A percentile compares a stretch with the other conserved stretches of the same genome.
phyloP scores from a whole-genome alignment of 148 eudicot genomes.

The Diospyros lotus region DNA sequence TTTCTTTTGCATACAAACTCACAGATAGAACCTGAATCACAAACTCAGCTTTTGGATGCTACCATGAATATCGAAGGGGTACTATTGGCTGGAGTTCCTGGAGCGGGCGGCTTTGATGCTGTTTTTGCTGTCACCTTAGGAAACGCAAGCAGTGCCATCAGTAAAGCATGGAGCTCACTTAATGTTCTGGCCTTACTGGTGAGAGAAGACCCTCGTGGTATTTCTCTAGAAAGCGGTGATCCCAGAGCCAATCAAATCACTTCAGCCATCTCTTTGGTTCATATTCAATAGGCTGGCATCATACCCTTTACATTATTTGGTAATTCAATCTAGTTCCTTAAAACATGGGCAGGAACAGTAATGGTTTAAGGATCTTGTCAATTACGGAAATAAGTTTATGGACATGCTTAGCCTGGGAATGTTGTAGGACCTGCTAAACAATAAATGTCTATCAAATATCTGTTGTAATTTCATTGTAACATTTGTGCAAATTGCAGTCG shows the following conservation, averaged over 20 bases:
- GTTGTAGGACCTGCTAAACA: no score
- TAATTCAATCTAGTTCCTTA: neutral
- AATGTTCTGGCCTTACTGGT: conserved; percentile 85
- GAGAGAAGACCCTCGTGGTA: conserved; percentile 87
- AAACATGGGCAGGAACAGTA: neutral
- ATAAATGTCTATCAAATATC: neutral
- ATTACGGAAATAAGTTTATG: neutral
- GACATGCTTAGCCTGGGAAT: neutral
- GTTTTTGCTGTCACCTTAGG: conserved; percentile 78
- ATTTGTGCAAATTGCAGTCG: no score
- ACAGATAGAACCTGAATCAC: conserved; percentile 95
- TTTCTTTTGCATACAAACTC: conserved; percentile 1
- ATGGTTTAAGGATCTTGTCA: neutral
- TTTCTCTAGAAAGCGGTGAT: conserved; percentile 60
- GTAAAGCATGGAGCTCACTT: conserved; percentile 59
- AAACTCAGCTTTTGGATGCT: conserved; percentile 72
- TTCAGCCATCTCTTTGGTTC: conserved; percentile 41
- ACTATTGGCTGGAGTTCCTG: conserved; percentile 93
- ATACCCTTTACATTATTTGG: neutral
- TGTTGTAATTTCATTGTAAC: neutral
- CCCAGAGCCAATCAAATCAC: conserved; percentile 59
- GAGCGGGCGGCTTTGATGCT: conserved; percentile 98
- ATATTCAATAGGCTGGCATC: conserved; percentile 25
- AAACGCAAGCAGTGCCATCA: conserved; percentile 51
- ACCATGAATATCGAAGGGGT: conserved; percentile 90